Conservation (phyloP, 805 yeast genomes). For the Candida taoyuanica region DNA sequence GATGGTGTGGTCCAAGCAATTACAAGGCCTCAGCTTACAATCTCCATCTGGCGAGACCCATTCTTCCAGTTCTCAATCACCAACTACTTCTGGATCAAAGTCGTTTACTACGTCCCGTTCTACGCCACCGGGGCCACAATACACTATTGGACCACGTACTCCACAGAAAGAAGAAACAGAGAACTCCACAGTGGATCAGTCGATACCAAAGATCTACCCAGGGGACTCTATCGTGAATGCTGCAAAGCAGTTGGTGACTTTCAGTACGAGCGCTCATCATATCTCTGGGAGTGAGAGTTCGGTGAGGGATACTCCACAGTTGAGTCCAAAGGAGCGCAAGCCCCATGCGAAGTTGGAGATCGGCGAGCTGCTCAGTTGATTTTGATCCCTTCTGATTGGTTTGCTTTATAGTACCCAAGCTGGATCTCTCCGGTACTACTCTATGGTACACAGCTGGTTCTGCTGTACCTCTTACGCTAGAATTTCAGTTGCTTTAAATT, state of each 20-base stretch:
- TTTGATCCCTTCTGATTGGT: neutral
- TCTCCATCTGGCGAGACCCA: neutral
- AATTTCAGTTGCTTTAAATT: neutral
- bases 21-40: neutral
- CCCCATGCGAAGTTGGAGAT: slow-evolving; percentile 17
- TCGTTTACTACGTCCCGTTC: neutral
- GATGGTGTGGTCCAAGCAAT: slow-evolving; percentile 1
- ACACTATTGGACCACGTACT: slow-evolving; percentile 2
- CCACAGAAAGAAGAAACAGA: neutral
- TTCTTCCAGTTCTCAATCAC: neutral
- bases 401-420: neutral
- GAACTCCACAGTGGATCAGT: neutral
- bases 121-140: neutral
- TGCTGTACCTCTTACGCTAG: too few species aligned
- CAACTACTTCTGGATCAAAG: neutral
- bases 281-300: slow-evolving; percentile 6
- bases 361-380: slow-evolving; percentile 16
- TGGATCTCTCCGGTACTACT: too few species aligned
- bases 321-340: neutral
- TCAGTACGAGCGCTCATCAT: slow-evolving; percentile 10
- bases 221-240: slow-evolving; percentile 25
- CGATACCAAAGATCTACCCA: slow-evolving; percentile 22
- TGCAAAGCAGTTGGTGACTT: slow-evolving; percentile 23
- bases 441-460: too few species aligned
- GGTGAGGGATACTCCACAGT: slow-evolving; percentile 4